These are phyloP conservation scores for Entomophthora muscae DNA, from an alignment of 371 early-diverging fungal species.

Conservation along the genomic window DNA sequence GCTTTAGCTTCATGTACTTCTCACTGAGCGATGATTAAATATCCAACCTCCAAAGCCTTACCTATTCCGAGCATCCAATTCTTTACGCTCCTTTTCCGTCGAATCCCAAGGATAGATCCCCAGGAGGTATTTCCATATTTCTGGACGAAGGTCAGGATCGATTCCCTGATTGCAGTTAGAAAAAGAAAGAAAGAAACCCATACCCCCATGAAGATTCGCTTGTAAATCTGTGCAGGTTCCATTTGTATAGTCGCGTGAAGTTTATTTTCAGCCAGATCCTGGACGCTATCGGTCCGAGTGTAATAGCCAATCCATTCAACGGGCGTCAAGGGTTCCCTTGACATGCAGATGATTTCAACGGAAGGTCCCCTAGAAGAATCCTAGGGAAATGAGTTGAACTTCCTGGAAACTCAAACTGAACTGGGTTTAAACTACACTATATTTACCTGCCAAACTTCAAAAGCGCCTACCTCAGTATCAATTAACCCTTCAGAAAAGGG, in stretches of 20 bases:
- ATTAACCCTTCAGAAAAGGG: background rate
- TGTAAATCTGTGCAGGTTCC: slow-evolving; percentile 27
- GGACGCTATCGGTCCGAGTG: slow-evolving; percentile 32
- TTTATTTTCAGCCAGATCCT: background rate
- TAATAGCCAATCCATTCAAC: slow-evolving; percentile 62
- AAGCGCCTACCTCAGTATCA: slow-evolving; percentile 34
- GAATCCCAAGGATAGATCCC: slow-evolving; percentile 73
- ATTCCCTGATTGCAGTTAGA: slow-evolving; percentile 25
- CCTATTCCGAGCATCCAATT: slow-evolving; percentile 33
- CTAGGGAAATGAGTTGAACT: slow-evolving; percentile 13
- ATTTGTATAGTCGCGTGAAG: slow-evolving; percentile 17
- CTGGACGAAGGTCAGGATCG: slow-evolving; percentile 60
- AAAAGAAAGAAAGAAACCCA: background rate
- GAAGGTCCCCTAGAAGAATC: slow-evolving; percentile 14
- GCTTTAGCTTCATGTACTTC: slow-evolving; percentile 58
- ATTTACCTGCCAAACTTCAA: slow-evolving; percentile 36
- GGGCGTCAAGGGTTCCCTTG: slow-evolving; percentile 38
- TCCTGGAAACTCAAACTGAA: slow-evolving; percentile 13
- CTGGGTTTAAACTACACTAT: background rate
- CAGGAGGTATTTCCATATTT: slow-evolving; percentile 80
- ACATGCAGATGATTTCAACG: slow-evolving; percentile 15
- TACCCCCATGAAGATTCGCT: slow-evolving; percentile 46
- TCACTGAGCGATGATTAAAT: slow-evolving; percentile 21
- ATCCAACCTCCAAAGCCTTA: slow-evolving; percentile 13
- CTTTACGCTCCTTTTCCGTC: slow-evolving; percentile 49